Evolutionary conservation across 768 basidiomycete genomes (phyloP), one percentile per base, ranked within the genome.

Genomic region (Calocera cornea): DNA sequence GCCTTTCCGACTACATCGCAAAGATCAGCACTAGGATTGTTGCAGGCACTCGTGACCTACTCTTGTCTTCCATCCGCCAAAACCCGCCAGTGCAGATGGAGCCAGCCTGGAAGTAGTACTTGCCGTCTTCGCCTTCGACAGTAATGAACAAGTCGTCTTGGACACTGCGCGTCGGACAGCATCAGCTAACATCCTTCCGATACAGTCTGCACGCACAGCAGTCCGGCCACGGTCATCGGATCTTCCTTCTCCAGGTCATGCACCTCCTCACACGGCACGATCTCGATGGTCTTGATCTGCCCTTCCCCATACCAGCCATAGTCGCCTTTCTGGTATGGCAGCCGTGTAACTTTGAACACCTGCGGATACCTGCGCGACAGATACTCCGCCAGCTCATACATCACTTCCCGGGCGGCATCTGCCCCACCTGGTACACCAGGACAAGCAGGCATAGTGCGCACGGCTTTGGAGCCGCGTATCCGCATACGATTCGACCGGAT

Each of bases 51-150:
- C 34, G 2, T 12, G 33, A 34, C 64, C 10, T 41, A 36, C 64
- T 83, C 77, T 90, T 90, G 76, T 90, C 88, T 70, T 81, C 74
- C 77, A 90, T 80, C 19, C 88, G 81, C 90, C 89, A 90, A 69
- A 84, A 86, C 27, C 89, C 89, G 88, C 72, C 44, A 36, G 87
- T 79, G 68, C 82, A 82, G 70, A 90, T 84, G 0, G 84, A 85
- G 8, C 88, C 89, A 44, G 84, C 87, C 73, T 88, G 88, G 71
- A 91, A 84, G 73, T 89, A 87, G 70, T 89, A 87, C 68, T 79
- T 79, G 44, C 88, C 87, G 67, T 91, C 86, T 24, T 78, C 41
- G 68, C 73, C 72, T 68, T 76, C 72, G 24, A 76, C 60, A 69
- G 74, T 74, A 11, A 74, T 65, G n/a, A 71, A 74, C 22, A 78